These are phyloP conservation scores for Aspergillus caelatus DNA, from an alignment of 2,329 filamentous ascomycete genomes.

Conservation along the genomic window DNA sequence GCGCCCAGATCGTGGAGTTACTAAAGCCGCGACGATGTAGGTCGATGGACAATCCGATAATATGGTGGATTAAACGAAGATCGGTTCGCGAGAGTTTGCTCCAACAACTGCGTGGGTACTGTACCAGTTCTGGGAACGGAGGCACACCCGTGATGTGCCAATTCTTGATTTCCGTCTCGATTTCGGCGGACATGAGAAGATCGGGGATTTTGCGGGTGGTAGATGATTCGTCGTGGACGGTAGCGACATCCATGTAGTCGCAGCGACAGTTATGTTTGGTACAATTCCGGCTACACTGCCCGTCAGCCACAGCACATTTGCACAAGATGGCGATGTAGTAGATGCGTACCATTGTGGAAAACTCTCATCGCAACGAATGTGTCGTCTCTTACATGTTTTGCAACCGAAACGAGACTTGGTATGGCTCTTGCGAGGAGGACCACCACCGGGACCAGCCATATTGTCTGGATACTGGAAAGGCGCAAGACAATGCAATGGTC, in stretches of 20 bases:
- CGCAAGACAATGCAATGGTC: conserved; percentile 1
- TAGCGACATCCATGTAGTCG: conserved; percentile 89
- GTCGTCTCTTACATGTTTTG: conserved; percentile 95
- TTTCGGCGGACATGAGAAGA: conserved; percentile 83
- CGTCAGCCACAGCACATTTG: conserved; percentile 1
- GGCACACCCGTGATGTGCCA: conserved; percentile 86
- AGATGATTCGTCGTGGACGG: conserved; percentile 57
- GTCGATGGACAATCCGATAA: conserved; percentile 82
- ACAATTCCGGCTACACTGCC: conserved; percentile 77
- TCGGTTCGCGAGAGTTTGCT: conserved; percentile 75
- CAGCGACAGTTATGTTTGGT: conserved; percentile 98
- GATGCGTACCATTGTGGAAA: conserved; percentile 87
- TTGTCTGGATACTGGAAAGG: conserved; percentile 10
- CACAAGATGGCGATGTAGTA: conserved; percentile 22
- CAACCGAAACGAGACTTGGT: conserved; percentile 99
- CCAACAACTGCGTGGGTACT: conserved; percentile 75
- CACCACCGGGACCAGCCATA: conserved; percentile 94
- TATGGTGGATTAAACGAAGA: conserved; percentile 85
- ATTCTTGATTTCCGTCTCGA: conserved; percentile 76
- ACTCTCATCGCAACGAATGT: conserved; percentile 96
- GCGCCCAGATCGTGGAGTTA: conserved; percentile 88
- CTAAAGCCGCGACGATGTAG: conserved; percentile 76
- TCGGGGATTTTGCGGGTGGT: conserved; percentile 58
- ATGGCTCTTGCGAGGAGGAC: conserved; percentile 87
- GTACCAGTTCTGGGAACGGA: conserved; percentile 78